These are phyloP conservation scores for Penicillium macrosclerotiorum DNA, from an alignment of 495 filamentous ascomycete species.

Conservation along the genomic window DNA sequence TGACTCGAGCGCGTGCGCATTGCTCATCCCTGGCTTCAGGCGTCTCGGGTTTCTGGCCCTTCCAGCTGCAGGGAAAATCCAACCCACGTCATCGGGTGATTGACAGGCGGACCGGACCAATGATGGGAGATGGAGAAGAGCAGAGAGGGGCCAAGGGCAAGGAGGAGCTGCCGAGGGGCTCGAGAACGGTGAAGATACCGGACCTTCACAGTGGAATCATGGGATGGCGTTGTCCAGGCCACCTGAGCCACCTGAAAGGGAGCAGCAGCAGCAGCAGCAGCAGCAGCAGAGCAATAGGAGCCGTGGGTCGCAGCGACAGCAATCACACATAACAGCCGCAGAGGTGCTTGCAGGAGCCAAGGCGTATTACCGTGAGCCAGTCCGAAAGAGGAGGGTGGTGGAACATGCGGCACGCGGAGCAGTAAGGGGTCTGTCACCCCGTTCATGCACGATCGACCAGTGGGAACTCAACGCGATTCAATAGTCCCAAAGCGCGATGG, in stretches of 20 bases:
- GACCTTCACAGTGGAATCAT: no score
- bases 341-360: no score
- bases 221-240: no score
- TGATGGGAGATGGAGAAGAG: background rate
- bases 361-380: no score
- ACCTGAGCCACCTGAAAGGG: background rate
- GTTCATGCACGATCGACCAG: conserved; percentile 29
- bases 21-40: conserved; percentile 25
- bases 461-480: no score
- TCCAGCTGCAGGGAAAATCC: conserved; percentile 20
- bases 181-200: no score
- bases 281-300: background rate
- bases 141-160: background rate
- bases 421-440: conserved; percentile 38
- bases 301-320: conserved; percentile 8
- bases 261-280: background rate
- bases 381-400: no score
- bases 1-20: conserved; percentile 18
- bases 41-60: background rate
- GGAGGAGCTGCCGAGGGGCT: conserved; percentile 14
- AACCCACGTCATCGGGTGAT: conserved; percentile 13
- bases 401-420: conserved; percentile 41
- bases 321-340: no score
- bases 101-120: conserved; percentile 8
- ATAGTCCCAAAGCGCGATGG: no score